phyloP scores from a whole-genome alignment of 129 eudicot species.

The carrot (Daucus carota) region DNA sequence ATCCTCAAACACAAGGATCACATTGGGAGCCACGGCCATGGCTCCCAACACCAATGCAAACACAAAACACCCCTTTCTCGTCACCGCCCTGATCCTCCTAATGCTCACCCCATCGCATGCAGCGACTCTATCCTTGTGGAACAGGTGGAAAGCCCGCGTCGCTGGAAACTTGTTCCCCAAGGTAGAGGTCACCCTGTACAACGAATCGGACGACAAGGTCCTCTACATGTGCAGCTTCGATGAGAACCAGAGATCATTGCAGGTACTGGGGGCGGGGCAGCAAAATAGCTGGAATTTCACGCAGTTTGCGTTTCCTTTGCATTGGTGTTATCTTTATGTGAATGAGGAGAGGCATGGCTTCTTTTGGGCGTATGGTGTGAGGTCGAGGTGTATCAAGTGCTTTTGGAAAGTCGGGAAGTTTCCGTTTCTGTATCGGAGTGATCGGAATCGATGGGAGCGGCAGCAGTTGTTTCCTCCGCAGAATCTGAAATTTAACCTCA shows the following conservation, averaged over 20 bases:
- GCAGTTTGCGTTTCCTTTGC: conserved; percentile 13
- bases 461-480: conserved; percentile 5
- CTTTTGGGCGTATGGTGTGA: conserved; percentile 13
- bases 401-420: conserved; percentile 6
- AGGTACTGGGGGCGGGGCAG: not conserved
- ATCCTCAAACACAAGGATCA: not conserved
- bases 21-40: not conserved
- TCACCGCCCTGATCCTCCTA: not conserved
- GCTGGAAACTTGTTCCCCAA: not conserved
- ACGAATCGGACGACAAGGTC: conserved; percentile 5
- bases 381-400: conserved; percentile 5
- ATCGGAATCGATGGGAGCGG: conserved; percentile 16
- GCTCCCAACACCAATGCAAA: not conserved
- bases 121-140: not conserved
- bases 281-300: conserved; percentile 8
- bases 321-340: conserved; percentile 9
- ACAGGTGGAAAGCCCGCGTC: not conserved
- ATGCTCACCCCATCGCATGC: not conserved
- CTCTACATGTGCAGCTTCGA: conserved; percentile 8
- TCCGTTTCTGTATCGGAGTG: conserved; percentile 9
- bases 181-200: conserved; percentile 5
- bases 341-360: conserved; percentile 3
- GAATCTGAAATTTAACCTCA: not conserved
- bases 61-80: not conserved
- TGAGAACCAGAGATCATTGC: not conserved